Evolutionary conservation across 169 alveolate species (phyloP).

Genomic region (Plasmodium yoelii): DNA sequence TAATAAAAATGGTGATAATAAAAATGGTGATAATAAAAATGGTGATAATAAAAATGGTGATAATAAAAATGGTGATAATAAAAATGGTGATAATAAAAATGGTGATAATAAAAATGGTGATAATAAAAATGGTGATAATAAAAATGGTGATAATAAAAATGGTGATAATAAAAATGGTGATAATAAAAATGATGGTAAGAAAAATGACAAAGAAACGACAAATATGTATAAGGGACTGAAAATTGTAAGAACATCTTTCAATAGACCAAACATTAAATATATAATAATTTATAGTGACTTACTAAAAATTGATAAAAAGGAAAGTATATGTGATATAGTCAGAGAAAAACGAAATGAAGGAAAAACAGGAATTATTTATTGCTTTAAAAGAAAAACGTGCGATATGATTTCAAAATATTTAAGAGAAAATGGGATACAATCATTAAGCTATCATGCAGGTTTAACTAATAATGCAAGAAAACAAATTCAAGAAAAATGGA

Average conservation of each 20-base stretch:
- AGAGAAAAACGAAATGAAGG: slow-evolving; percentile 66
- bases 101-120: no score
- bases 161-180: no score
- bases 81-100: no score
- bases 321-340: slow-evolving; percentile 77
- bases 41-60: no score
- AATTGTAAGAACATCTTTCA: slow-evolving; percentile 70
- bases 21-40: no score
- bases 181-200: no score
- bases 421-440: slow-evolving; percentile 85
- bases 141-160: no score
- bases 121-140: no score
- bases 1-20: no score
- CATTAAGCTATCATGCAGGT: slow-evolving; percentile 90
- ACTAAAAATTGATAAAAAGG: slow-evolving; percentile 74
- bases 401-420: slow-evolving; percentile 93
- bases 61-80: no score
- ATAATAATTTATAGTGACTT: slow-evolving; percentile 83
- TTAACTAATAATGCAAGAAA: slow-evolving; percentile 85
- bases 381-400: slow-evolving; percentile 95
- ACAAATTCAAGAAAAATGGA: slow-evolving; percentile 92
- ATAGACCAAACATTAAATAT: slow-evolving; percentile 84
- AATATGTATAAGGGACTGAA: slow-evolving; percentile 15
- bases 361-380: slow-evolving; percentile 92
- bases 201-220: background rate